Evolutionary conservation across 2,329 filamentous ascomycete genomes (phyloP).

Genomic region (Hypoxylon sp.): DNA sequence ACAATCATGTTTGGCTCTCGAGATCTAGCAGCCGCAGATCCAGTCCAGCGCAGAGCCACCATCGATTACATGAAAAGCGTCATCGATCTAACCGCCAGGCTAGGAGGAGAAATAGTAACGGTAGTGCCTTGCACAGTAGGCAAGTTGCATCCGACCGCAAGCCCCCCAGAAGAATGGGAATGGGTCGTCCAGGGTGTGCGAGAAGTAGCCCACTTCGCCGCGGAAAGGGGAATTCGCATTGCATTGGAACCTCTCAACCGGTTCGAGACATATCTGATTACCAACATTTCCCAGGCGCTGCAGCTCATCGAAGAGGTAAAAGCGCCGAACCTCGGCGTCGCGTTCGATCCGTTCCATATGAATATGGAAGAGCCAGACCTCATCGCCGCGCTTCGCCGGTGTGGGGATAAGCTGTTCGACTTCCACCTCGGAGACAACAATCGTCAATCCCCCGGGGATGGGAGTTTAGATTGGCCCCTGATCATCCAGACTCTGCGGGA

Average conservation of each 20-base stretch:
- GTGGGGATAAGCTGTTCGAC: constrained; percentile 32
- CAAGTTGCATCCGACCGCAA: constrained; percentile 36
- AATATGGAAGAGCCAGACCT: constrained; percentile 40
- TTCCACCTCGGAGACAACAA: constrained; percentile 43
- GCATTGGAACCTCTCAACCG: constrained; percentile 42
- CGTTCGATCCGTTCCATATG: constrained; percentile 41
- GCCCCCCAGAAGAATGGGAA: constrained; percentile 32
- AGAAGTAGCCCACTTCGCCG: constrained; percentile 31
- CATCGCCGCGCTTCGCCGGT: constrained; percentile 32
- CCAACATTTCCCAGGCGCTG: constrained; percentile 34
- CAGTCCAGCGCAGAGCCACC: constrained; percentile 25
- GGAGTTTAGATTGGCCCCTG: constrained; percentile 35
- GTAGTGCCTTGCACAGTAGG: constrained; percentile 38
- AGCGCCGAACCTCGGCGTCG: constrained; percentile 33
- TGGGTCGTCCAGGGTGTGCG: constrained; percentile 39
- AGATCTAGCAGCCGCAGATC: constrained; percentile 28
- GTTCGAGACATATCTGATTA: constrained; percentile 42
- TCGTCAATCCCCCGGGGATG: constrained; percentile 37
- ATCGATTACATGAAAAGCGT: constrained; percentile 37
- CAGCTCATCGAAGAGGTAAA: constrained; percentile 35
- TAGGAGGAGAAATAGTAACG: constrained; percentile 35
- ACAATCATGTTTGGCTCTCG: constrained; percentile 41
- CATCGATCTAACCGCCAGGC: constrained; percentile 31
- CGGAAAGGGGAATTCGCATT: constrained; percentile 29
- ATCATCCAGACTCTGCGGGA: constrained; percentile 37